Base-by-base conservation (phyloP, 176 grass and related monocot species). In the Zoysia japonica region DNA sequence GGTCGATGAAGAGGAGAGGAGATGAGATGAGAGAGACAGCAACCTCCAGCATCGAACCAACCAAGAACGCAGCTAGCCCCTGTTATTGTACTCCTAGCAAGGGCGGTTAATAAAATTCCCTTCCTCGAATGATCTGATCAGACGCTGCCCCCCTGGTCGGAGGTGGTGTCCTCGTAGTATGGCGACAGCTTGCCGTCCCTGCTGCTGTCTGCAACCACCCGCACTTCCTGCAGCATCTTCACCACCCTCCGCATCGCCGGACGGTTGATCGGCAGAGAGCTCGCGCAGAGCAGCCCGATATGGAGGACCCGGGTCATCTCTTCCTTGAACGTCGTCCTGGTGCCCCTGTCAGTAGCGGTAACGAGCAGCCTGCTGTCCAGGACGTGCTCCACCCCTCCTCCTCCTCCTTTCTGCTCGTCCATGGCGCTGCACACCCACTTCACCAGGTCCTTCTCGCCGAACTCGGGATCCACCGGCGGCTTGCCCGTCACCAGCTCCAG, bases 381-480 rank as follows among this genome's bases (percentile, higher is more conserved):
- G 3, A 94, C 89, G 38, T 54, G 80, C 0, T 94, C 94, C 0
- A 83, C 39, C 0, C 87, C 95, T 92, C 94, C 0, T 80, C 94
- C 0, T 80, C 47, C 1, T 82, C 91, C 70, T 90, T 89, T 28
- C 28, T 28, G 28, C 82, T 97, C 85, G 12, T 97, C 92, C 7
- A 97, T 85, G 1, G 71, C 83, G 81, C 61, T 41, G 84, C 71
- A 92, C 15, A 92, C 89, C 95, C 95, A 97, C 56, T 90, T 94
- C 66, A 97, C 92, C 74, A 97, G 39, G 84, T 97, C 95, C 75
- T 94, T 97, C 51, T 97, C 95, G 0, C 95, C 95, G 4, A 92
- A 94, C 80, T 97, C 91, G 0, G 92, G 83, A 71, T 94, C 91
- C 9, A 97, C 83, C 0, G 95, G 87, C 0, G 80, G 95, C 2